Base-by-base conservation (phyloP, 169 alveolate species). In the Miamiensis avidus region DNA sequence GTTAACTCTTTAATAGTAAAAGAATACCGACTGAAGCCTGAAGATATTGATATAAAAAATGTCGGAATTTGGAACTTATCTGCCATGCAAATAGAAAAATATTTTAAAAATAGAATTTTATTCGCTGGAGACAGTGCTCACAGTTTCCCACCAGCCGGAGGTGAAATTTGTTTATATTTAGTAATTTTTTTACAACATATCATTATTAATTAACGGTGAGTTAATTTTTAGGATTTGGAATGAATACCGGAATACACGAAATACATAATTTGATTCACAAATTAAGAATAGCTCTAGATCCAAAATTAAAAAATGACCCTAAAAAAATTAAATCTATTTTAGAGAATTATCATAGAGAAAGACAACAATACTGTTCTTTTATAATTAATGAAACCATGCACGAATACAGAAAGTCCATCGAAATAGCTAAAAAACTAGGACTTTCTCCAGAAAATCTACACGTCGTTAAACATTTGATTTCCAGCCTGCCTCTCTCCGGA, bases 81-180 rank as follows among this genome's bases (percentile, higher is more conserved):
- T 26, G n/a, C 76, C n/a, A 74, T 34, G 65, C 64, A 34, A 0
- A 79, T 49, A 16, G 84, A 79, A 79, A 79, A 79, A 49, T 79
- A 79, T 31, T 79, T 34, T 65, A 26, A 79, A 64, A 64, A 79
- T 31, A 34, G 84, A 49, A 76, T 79, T 15, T 49, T 79, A n/a
- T 79, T 79, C 64, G 84, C 84, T 29, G 84, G 84, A 0, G 84
- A 79, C 49, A 34, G 76, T 28, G 84, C 84, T 34, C 84, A 79
- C 29, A 74, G 76, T 64, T 79, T 79, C 34, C 84, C 84, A 29
- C 84, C 84, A 16, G 84, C 84, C 15, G 84, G 84, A 79, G 84
- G 82, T 76, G 16, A 29, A 76, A 15, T 0, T 29, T 29, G 11
- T 74, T 20, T 4, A 73, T 15, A 73, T 15, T 15, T 73, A 73